Evolutionary conservation across 2,329 filamentous ascomycete genomes (phyloP), one percentile per base, ranked within the genome.

Genomic region (Phialocephala subalpina): DNA sequence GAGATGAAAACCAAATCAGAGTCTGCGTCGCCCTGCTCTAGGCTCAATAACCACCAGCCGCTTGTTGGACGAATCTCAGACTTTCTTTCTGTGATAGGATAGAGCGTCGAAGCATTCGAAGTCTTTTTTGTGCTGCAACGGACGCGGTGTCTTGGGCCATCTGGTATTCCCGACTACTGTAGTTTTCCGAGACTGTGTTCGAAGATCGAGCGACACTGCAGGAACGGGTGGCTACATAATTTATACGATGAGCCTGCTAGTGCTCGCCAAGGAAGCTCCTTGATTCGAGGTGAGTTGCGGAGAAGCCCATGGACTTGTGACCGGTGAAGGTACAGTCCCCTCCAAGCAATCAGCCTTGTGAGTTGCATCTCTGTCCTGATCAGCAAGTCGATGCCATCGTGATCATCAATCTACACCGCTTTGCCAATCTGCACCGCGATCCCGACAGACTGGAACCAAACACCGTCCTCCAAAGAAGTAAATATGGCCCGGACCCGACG

Each of bases 141-240:
- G 53, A 67, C 63, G 59, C 63, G 52, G 60, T 67, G 57, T 65
- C 38, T 35, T 36, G 58, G 62, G 55, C 57, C 53, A 67, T 72
- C 67, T 70, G 63, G 63, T 71, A 64, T 64, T 67, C 68, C 67
- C 66, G 58, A 67, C 63, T 64, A 63, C 55, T 57, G 64, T 67
- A 56, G 64, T 69, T 65, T 55, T 55, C 67, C 67, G 66, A 66
- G 62, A 67, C 55, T 33, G 63, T 62, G 56, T 47, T 42, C 49
- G 45, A 63, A 70, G 69, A 74, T 72, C 69, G 66, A 72, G 70
- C 63, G 68, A 67, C 68, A 69, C 70, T 69, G 73, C 73, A 74
- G 72, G 65, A 70, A 68, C 73, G 73, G 72, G 63, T 68, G 66
- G 67, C 67, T 72, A 74, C 73, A 73, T 72, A 47, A 57, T 58